A percentile compares a stretch with the other conserved stretches of the same genome.
phyloP scores from a whole-genome alignment of 176 grass and related monocot genomes.

The Carex littledalei region DNA sequence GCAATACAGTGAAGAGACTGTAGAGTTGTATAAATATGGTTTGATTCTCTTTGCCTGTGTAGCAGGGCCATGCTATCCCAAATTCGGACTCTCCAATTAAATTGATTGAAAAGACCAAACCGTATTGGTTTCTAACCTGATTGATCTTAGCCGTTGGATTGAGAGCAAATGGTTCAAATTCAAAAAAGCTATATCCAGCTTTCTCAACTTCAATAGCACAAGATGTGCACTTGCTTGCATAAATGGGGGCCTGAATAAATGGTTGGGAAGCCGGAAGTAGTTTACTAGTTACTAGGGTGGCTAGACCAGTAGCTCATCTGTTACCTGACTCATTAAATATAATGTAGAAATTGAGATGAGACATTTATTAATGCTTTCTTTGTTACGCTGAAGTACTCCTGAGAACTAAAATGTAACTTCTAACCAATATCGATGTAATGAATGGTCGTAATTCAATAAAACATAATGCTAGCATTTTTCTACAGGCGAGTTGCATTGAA shows the following conservation, averaged over 20 bases:
- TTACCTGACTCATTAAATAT: slow-evolving; percentile 1
- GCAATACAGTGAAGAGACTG: neutral
- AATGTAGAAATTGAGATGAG: neutral
- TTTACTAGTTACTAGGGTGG: neutral
- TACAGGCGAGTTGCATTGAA: no score
- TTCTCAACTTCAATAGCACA: neutral
- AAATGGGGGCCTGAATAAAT: slow-evolving; percentile 8
- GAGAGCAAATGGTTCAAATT: neutral
- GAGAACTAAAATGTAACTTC: neutral
- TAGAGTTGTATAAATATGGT: neutral
- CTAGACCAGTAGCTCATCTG: neutral
- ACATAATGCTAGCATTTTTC: neutral
- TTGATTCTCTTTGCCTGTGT: neutral
- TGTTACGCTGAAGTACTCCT: neutral
- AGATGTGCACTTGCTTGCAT: neutral
- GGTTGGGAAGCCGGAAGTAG: neutral
- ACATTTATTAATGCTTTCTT: no score
- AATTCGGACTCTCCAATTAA: neutral
- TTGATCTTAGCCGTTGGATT: neutral
- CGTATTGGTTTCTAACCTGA: neutral
- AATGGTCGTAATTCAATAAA: neutral
- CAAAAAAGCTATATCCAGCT: neutral
- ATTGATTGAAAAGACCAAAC: neutral
- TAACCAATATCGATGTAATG: neutral
- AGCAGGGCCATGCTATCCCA: neutral